A percentile compares a stretch with the other conserved stretches of the same genome.
Evolutionary conservation across 2,329 filamentous ascomycete species (phyloP).

Genomic region (Claviceps cyperi): DNA sequence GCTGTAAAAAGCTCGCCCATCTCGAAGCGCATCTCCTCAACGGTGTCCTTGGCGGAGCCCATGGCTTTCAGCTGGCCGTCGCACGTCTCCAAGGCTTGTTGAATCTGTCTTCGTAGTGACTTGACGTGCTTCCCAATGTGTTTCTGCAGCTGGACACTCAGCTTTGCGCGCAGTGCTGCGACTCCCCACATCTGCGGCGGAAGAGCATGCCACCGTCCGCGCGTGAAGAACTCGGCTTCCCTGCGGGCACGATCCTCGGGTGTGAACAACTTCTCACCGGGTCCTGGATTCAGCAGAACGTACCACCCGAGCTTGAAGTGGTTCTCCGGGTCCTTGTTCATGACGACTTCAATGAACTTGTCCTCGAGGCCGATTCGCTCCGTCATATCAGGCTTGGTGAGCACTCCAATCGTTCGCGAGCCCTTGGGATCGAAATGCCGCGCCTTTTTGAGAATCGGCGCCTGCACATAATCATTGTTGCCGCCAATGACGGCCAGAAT

Average conservation of each 20-base stretch:
- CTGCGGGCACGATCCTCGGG: constrained; percentile 25
- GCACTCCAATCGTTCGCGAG: constrained; percentile 34
- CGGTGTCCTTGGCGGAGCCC: constrained; percentile 34
- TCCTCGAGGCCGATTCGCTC: constrained; percentile 38
- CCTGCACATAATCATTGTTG: constrained; percentile 40
- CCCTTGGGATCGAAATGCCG: constrained; percentile 35
- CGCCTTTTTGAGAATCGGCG: constrained; percentile 35
- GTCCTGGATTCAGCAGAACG: constrained; percentile 34
- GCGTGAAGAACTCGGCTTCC: constrained; percentile 34
- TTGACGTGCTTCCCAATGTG: constrained; percentile 39
- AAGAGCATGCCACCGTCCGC: constrained; percentile 33
- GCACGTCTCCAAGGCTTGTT: constrained; percentile 33
- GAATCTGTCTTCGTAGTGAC: constrained; percentile 34
- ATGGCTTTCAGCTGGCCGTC: constrained; percentile 35
- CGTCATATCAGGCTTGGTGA: constrained; percentile 39
- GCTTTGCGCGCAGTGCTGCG: constrained; percentile 30
- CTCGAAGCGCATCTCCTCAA: constrained; percentile 38
- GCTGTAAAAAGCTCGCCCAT: constrained; percentile 38
- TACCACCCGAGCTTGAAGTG: constrained; percentile 38
- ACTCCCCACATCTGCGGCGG: constrained; percentile 34
- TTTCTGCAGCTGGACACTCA: constrained; percentile 34
- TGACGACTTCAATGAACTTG: constrained; percentile 38
- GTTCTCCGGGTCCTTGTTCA: constrained; percentile 35
- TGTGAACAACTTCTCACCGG: constrained; percentile 29
- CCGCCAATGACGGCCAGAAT: constrained; percentile 41